phyloP scores from a whole-genome alignment of 2,329 filamentous ascomycete genomes.

The Fusarium denticulatum region DNA sequence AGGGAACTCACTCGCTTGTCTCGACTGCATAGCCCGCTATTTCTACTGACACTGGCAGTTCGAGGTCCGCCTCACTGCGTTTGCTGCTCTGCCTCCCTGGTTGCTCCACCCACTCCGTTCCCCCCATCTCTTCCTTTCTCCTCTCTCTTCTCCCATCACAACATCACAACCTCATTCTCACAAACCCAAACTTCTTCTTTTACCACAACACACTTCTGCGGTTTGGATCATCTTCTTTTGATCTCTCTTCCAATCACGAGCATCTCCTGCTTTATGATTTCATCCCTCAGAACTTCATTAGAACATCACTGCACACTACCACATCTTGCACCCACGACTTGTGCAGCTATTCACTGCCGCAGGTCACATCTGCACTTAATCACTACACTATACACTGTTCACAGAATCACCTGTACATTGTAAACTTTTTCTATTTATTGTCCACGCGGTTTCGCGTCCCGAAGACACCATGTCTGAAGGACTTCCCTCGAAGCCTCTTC shows the following conservation, averaged over 20 bases:
- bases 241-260: neutral
- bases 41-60: neutral
- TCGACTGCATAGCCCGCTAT: neutral
- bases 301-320: neutral
- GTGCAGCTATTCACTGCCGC: neutral
- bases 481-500: neutral
- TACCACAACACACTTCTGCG: neutral
- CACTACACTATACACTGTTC: neutral
- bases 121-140: neutral
- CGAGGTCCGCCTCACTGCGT: neutral
- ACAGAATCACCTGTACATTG: neutral
- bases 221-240: neutral
- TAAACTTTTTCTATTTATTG: neutral
- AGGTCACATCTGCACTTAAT: neutral
- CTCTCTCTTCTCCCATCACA: neutral
- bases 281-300: neutral
- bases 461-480: neutral
- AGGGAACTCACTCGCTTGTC: neutral
- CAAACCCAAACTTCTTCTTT: neutral
- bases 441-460: neutral
- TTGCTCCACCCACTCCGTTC: neutral
- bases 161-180: neutral
- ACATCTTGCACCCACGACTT: neutral
- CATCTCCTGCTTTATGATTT: neutral
- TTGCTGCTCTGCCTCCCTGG: slow-evolving; percentile 6